Evolutionary conservation across 2,329 filamentous ascomycete species (phyloP), one percentile per base, ranked within the genome.

Genomic region (Colletotrichum lentis): DNA sequence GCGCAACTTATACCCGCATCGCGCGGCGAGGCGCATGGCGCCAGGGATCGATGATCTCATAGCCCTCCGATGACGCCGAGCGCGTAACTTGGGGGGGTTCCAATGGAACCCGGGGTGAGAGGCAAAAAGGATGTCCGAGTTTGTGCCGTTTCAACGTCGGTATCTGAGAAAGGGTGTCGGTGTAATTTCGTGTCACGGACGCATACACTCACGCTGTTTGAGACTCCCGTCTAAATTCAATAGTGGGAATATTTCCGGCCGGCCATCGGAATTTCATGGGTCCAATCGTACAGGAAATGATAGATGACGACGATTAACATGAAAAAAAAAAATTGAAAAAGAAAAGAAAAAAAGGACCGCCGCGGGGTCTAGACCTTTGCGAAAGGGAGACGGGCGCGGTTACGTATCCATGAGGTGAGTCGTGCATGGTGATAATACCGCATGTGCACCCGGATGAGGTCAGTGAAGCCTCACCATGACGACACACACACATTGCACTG

Each of bases 381-480:
- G 24, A 35, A 2, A 10, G 31, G 31, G 8, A 35, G 8, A 35
- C 31, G 31, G 10, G 31, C 31, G 31, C 31, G 31, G 31, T 35
- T 60, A 50, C 49, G 55, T 50, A 54, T 31, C 35, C 10, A 31
- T 50, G 49, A 54, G 54, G 60, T 59, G 55, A 56, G 31, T 12
- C 1, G 16, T 1, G 18, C 31, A 35, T 35, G 31, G 31, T 7
- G 31, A 35, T 24, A 4, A 24, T 35, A 35, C 8, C 31, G 31
- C 31, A 10, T 35, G 10, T 27, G 43, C 37, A 24, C 35, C 37
- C 52, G 65, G 16, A 69, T 69, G 67, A 67, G 67, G 67, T 69
- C 67, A 69, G 67, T 67, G 56, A 46, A 41, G 55, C 22, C 41
- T 59, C 55, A 7, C 31, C 62, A 68, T 68, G 65, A 68, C 65